Conservation (phyloP, 768 basidiomycete genomes). For the Lentinula sp. region DNA sequence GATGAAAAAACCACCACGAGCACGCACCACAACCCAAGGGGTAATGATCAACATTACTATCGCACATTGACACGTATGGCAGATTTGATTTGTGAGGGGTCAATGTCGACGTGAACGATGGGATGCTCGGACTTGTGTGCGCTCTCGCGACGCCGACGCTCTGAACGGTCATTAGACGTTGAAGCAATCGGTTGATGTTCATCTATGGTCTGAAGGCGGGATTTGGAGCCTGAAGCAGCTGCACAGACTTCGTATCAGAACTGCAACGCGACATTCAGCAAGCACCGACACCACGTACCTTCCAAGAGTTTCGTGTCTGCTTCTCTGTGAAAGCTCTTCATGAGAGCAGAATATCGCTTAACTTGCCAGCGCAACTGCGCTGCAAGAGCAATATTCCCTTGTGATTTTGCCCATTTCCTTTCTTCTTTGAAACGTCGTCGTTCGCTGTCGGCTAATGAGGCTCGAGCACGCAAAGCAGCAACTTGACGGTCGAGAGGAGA, state of each 20-base stretch:
- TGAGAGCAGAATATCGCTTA: constrained; percentile 71
- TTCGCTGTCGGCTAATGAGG: constrained; percentile 78
- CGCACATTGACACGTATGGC: constrained; percentile 26
- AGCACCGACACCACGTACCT: constrained; percentile 32
- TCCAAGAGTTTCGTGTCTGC: constrained; percentile 65
- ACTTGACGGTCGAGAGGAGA: constrained; percentile 68
- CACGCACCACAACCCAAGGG: not conserved
- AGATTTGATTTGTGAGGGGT: constrained; percentile 23
- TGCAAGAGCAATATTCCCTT: constrained; percentile 71
- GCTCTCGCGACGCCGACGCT: not conserved
- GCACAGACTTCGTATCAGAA: not conserved
- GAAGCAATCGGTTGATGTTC: constrained; percentile 17
- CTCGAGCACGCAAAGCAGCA: constrained; percentile 68
- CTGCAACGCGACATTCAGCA: not conserved
- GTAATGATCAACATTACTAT: constrained; percentile 14
- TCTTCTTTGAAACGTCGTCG: constrained; percentile 81
- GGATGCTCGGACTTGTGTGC: constrained; percentile 8
- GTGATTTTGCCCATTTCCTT: constrained; percentile 78
- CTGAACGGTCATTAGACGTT: constrained; percentile 11
- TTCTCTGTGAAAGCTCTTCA: constrained; percentile 75
- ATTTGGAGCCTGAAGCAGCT: constrained; percentile 10
- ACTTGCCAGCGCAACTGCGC: constrained; percentile 81
- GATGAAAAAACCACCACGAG: too few species aligned
- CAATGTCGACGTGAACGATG: constrained; percentile 20
- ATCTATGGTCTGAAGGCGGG: constrained; percentile 16